Evolutionary conservation across 2,329 filamentous ascomycete species (phyloP), one percentile per base, ranked within the genome.

Genomic region (Madurella mycetomatis): DNA sequence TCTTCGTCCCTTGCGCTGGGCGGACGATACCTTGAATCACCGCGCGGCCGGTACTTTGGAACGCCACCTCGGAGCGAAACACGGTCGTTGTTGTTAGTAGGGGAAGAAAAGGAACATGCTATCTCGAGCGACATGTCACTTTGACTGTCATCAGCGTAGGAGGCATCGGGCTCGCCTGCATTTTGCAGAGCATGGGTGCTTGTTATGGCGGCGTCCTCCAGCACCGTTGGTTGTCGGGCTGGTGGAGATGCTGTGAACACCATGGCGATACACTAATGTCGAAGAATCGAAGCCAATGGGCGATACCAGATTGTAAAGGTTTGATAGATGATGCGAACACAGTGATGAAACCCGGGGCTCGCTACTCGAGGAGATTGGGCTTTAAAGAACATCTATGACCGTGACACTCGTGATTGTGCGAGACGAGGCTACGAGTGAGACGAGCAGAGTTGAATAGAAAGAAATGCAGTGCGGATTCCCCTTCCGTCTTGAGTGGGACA

Each of bases 11-110:
- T 44, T 11, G 17, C 51, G 34, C 34, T 37, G 34, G 34, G 34
- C 34, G 34, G 34, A 15, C 34, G 34, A 37, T 37, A 37, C 4
- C 9, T 15, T 9, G 34, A 15, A 37, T 37, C 34, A 9, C 11
- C 11, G 13, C 34, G 34, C 13, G 9, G 9, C 11, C 34, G 18
- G 16, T 16, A 25, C 9, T 25, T 7, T 25, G 25, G 7, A 25
- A 19, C 41, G 34, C 48, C 32, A 19, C 51, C 54, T 5, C 50
- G 54, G 13, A 56, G 41, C 7, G 41, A n/a, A 16, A 30, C 4
- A 5, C n/a, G 9, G 18, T 34, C 40, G 15, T 42, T 18, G 25
- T 5, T 37, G 19, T 18, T 25, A 44, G 18, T 18, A 30, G 18
- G 19, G 15, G 25, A 18, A 44, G 42, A 44, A 31, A 19, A 8